Evolutionary conservation across 257 asterid species (phyloP).

Genomic region (Solanum lycopersicoides): DNA sequence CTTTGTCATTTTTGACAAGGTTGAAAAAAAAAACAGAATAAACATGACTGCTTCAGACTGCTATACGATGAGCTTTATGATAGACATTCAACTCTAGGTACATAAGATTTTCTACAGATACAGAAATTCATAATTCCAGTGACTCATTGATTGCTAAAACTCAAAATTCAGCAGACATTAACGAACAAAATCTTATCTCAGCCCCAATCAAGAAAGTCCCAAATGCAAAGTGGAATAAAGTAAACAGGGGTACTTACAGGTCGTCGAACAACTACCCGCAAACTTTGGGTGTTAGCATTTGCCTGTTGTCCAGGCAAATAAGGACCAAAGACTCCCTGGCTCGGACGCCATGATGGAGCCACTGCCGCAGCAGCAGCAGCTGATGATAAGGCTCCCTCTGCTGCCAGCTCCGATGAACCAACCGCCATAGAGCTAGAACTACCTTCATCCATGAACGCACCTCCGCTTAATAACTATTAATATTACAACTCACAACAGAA

Average conservation of each 20-base stretch:
- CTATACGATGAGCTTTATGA: neutral
- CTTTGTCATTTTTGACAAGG: neutral
- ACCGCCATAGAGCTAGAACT: slow-evolving; percentile 9
- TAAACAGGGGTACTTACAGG: slow-evolving; percentile 51
- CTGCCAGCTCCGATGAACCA: neutral
- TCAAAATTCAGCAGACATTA: neutral
- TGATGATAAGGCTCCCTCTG: slow-evolving; percentile 28
- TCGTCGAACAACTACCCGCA: slow-evolving; percentile 64
- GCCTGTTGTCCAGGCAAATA: slow-evolving; percentile 23
- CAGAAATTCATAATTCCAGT: neutral
- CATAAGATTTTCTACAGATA: neutral
- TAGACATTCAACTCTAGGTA: neutral
- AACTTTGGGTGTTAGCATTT: slow-evolving; percentile 41
- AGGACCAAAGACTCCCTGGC: slow-evolving; percentile 54
- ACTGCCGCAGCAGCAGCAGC: neutral
- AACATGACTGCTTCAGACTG: neutral
- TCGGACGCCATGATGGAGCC: slow-evolving; percentile 60
- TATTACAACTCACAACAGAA: neutral
- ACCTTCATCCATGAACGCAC: slow-evolving; percentile 60
- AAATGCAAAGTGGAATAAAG: neutral
- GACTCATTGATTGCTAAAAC: neutral
- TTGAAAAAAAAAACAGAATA: neutral
- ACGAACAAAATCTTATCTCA: neutral
- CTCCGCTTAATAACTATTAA: neutral
- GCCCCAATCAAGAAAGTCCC: neutral